phyloP scores from a whole-genome alignment of 495 filamentous ascomycete genomes.

The Pyrenopolyporus hunteri region DNA sequence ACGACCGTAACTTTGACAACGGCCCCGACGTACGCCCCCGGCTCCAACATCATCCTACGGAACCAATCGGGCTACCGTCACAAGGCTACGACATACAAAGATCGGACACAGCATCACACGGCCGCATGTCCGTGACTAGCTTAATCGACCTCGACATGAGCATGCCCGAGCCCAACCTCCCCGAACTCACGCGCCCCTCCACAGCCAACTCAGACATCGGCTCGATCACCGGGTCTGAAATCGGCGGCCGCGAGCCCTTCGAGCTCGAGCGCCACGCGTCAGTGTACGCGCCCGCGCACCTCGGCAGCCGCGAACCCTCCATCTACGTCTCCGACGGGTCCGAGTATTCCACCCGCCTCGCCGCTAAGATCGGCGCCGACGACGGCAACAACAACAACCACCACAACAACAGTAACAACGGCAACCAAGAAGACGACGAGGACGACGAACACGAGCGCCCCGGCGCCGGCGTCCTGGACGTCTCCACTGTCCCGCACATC shows the following conservation, averaged over 20 bases:
- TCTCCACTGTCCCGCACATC: no score
- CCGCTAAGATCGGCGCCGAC: slow-evolving; percentile 43
- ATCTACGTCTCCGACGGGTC: slow-evolving; percentile 60
- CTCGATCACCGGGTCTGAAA: slow-evolving; percentile 53
- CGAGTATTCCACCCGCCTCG: slow-evolving; percentile 45
- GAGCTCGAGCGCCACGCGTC: slow-evolving; percentile 61
- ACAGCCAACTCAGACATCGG: slow-evolving; percentile 61
- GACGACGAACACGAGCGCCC: no score
- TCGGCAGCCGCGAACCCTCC: slow-evolving; percentile 52
- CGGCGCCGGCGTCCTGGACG: no score
- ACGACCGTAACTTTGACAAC: slow-evolving; percentile 39
- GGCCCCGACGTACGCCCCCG: slow-evolving; percentile 50
- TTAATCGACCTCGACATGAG: slow-evolving; percentile 61
- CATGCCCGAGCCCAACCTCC: slow-evolving; percentile 44
- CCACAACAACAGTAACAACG: no score
- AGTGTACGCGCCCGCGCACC: slow-evolving; percentile 49
- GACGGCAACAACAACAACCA: slow-evolving; percentile 7
- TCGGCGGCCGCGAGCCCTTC: slow-evolving; percentile 57
- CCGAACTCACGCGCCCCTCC: slow-evolving; percentile 53
- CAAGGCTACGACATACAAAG: slow-evolving; percentile 44
- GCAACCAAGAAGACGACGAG: no score
- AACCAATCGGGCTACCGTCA: slow-evolving; percentile 53
- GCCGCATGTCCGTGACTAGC: slow-evolving; percentile 53
- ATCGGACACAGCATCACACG: slow-evolving; percentile 26
- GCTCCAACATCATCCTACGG: slow-evolving; percentile 57